Evolutionary conservation across 345 rosid species (phyloP).

Genomic region (Citrus trifoliata): DNA sequence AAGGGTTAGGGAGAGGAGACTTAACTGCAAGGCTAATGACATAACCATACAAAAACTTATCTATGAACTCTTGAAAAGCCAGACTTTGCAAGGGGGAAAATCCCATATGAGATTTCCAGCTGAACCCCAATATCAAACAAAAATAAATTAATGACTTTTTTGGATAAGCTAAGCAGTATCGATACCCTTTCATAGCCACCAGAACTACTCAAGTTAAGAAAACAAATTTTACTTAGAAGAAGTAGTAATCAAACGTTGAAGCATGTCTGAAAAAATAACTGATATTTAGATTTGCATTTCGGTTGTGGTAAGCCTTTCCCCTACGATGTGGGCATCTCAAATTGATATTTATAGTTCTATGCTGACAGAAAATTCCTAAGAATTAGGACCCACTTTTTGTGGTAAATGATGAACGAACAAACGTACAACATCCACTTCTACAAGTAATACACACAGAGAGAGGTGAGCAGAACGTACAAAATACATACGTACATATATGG

Average conservation of each 20-base stretch:
- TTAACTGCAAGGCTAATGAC: background rate
- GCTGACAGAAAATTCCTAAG: background rate
- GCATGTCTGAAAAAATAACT: background rate
- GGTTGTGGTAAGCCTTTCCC: background rate
- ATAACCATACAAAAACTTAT: background rate
- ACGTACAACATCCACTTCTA: background rate
- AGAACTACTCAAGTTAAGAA: background rate
- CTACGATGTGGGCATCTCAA: background rate
- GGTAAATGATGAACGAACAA: background rate
- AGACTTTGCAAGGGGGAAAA: background rate
- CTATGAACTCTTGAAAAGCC: background rate
- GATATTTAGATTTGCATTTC: background rate
- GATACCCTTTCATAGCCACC: background rate
- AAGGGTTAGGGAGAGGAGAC: background rate
- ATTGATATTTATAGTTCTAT: background rate
- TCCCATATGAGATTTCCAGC: background rate
- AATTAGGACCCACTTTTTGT: background rate
- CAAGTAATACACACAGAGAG: background rate
- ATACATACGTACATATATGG: background rate
- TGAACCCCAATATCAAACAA: background rate
- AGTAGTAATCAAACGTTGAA: background rate
- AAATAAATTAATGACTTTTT: background rate
- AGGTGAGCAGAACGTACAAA: too few relatives aligned
- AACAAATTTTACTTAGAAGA: background rate
- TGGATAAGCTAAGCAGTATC: background rate